Percentiles rank a stretch among this genome's conserved stretches.
These are phyloP conservation scores for Thyridium curvatum DNA, from an alignment of 2,329 filamentous ascomycete genomes.

Conservation along the genomic window DNA sequence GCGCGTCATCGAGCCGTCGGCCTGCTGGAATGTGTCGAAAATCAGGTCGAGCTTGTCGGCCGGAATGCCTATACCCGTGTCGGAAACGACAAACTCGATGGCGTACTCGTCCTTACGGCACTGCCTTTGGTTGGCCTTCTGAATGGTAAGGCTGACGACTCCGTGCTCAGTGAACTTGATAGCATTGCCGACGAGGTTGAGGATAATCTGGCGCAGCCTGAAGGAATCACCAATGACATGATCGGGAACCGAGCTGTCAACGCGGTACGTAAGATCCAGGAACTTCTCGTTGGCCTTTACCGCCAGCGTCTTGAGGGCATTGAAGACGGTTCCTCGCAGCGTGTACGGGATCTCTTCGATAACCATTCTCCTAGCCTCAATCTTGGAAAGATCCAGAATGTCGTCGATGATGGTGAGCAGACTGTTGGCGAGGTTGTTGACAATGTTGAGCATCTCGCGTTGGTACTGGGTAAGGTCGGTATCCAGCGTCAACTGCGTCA, in stretches of 20 bases:
- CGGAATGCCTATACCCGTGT: conserved; percentile 95
- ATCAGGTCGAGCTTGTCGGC: conserved; percentile 93
- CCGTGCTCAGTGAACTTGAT: conserved; percentile 99
- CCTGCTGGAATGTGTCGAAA: conserved; percentile 98
- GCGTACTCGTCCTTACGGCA: conserved; percentile 74
- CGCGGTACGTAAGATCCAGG: conserved; percentile 85
- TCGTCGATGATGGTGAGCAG: conserved; percentile 94
- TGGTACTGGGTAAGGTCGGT: conserved; percentile 93
- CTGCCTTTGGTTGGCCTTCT: conserved; percentile 57
- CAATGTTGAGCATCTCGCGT: conserved; percentile 96
- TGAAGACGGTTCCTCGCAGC: conserved; percentile 89
- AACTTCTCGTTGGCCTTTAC: conserved; percentile 96
- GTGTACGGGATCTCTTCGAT: conserved; percentile 98
- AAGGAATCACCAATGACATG: conserved; percentile 96
- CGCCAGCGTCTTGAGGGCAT: conserved; percentile 92
- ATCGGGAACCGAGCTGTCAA: conserved; percentile 89
- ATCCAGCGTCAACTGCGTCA: conserved; percentile 94
- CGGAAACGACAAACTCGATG: conserved; percentile 91
- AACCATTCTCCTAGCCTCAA: conserved; percentile 96
- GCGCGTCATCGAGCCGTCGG: conserved; percentile 91
- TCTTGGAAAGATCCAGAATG: conserved; percentile 68
- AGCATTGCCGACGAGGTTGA: conserved; percentile 95
- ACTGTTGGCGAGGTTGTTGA: conserved; percentile 94
- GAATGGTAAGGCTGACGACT: conserved; percentile 91
- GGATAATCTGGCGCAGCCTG: conserved; percentile 90